Base-by-base conservation (phyloP, 495 filamentous ascomycete species). In the Parachaetomium inaequale region DNA sequence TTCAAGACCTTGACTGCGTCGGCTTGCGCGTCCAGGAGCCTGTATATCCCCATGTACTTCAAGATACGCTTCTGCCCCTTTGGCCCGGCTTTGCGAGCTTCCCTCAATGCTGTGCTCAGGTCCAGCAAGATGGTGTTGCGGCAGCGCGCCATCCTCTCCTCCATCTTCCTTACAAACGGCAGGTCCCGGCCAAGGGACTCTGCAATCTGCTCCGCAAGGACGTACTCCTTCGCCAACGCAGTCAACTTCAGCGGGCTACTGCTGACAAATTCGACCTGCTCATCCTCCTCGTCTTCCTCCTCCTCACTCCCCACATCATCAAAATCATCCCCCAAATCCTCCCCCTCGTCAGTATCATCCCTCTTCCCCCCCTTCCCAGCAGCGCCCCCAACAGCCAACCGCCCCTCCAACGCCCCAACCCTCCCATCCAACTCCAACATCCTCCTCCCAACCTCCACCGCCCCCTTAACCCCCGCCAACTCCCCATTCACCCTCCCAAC, bases 91-190 rank as follows among this genome's bases (percentile, higher is more conserved):
- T 75, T 76, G 25, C 80, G 85, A 2, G 86, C 84, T 70, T 93
- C 89, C 69, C 89, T 89, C 47, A 95, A 74, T 1, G 92, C 90
- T 3, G 85, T 87, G 58, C 83, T 87, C 29, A 98, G 76, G 73
- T 98, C 93, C 38, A 97, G 76, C 19, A 98, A 72, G 46, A 98
- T 78, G 0, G 92, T 96, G 45, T 90, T 89, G 64, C 86, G 74
- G 63, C 76, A 79, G 50, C 75, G 69, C 7, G 45, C 65, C 56
- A 79, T 70, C 59, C 83, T 80, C 32, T 85, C 85, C 3, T 84
- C 84, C 65, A 78, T 81, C 51, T 83, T 83, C 58, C 74, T 79
- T 31, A 80, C 71, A 49, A 77, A 76, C 15, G 75, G 70, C 12
- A 72, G 58, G 15, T 75, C 74, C 25, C 72, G 63, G 28, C 79